Evolutionary conservation across 2,329 filamentous ascomycete genomes (phyloP).

Genomic region (Fusarium oxysporum): DNA sequence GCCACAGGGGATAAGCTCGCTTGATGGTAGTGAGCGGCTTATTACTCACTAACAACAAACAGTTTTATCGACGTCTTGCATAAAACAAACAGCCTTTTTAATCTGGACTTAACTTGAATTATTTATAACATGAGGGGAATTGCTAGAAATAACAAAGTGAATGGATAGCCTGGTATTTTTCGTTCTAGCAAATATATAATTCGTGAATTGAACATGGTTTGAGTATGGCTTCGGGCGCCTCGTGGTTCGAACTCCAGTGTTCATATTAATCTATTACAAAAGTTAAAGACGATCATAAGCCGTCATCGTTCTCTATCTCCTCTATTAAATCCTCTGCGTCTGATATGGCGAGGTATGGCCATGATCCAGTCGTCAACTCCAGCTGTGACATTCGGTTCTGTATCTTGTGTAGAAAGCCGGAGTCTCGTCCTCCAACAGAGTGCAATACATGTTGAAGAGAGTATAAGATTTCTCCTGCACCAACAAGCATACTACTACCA

Average conservation of each 20-base stretch:
- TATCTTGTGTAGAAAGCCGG: slow-evolving; percentile 32
- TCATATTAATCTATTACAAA: neutral
- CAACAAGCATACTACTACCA: slow-evolving; percentile 40
- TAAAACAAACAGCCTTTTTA: neutral
- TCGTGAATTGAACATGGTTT: neutral
- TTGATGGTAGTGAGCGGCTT: rapidly evolving
- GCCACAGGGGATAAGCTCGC: slow-evolving; percentile 37
- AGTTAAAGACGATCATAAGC: neutral
- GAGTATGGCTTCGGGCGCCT: neutral
- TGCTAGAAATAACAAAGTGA: neutral
- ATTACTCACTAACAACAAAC: rapidly evolving
- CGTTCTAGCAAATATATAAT: neutral
- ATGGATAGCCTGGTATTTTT: rapidly evolving
- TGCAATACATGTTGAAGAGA: slow-evolving; percentile 39
- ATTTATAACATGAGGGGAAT: rapidly evolving
- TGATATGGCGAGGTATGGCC: slow-evolving; percentile 22
- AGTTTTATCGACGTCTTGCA: rapidly evolving
- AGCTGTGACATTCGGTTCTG: slow-evolving; percentile 35
- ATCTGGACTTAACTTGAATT: too few relatives aligned
- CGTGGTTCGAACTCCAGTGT: neutral
- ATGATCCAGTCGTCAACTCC: slow-evolving; percentile 25
- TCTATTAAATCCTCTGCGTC: neutral
- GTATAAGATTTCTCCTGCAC: slow-evolving; percentile 37
- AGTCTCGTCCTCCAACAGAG: slow-evolving; percentile 39
- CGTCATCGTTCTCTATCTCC: neutral